Percentiles rank a stretch among this genome's conserved stretches.
Conservation (phyloP, 2,329 filamentous ascomycete species). For the Trichophyton schoenleinii region DNA sequence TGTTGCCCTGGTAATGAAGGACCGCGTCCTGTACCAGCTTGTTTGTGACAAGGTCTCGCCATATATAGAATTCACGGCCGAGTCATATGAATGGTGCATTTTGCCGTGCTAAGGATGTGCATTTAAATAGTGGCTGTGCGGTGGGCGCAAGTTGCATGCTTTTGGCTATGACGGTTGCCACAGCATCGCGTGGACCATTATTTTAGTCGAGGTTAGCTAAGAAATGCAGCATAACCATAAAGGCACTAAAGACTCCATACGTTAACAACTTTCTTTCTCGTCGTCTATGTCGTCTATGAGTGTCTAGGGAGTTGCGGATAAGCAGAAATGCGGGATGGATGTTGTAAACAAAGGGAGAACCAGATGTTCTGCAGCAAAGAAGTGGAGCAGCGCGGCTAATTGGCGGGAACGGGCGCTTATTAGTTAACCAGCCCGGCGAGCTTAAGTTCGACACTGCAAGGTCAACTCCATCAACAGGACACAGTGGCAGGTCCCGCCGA, state of each 20-base stretch:
- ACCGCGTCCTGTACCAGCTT: not conserved
- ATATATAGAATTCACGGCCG: not conserved
- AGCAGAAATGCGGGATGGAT: not conserved
- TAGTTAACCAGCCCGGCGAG: not conserved
- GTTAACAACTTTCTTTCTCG: not conserved
- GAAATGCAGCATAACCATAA: not conserved
- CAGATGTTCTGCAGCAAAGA: not conserved
- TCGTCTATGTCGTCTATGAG: not conserved
- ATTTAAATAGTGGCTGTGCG: not conserved
- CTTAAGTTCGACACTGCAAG: not conserved
- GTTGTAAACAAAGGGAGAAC: not conserved
- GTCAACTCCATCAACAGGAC: not conserved
- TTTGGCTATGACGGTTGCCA: not conserved
- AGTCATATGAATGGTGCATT: not conserved
- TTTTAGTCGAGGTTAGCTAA: not conserved
- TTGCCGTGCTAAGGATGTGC: not conserved
- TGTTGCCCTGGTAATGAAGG: not conserved
- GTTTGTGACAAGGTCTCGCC: not conserved
- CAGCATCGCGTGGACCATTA: not conserved
- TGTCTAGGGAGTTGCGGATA: not conserved
- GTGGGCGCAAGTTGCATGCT: not conserved
- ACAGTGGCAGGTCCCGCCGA: conserved; percentile 1
- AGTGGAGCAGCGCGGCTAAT: conserved; percentile 1
- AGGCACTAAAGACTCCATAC: not conserved
- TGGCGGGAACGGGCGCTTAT: not conserved